Evolutionary conservation across 768 basidiomycete genomes (phyloP).

Genomic region (Scleroderma bovista): DNA sequence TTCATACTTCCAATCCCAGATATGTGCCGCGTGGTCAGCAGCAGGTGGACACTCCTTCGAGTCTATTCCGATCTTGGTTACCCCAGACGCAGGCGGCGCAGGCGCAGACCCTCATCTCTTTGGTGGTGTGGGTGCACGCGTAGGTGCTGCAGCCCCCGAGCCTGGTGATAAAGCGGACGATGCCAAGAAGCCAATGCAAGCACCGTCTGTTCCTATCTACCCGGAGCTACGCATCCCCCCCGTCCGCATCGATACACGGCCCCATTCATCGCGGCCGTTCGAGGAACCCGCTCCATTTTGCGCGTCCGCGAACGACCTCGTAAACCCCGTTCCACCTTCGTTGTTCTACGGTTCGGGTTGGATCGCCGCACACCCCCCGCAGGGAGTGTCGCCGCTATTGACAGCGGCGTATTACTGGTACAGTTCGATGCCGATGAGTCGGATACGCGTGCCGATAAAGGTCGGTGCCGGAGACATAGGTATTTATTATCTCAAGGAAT

Average conservation of each 20-base stretch:
- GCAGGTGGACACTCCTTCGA: slow-evolving; percentile 64
- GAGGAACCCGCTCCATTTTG: slow-evolving; percentile 90
- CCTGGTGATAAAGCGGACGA: slow-evolving; percentile 30
- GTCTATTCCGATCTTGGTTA: slow-evolving; percentile 40
- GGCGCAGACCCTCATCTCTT: slow-evolving; percentile 55
- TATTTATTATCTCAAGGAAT: slow-evolving; percentile 82
- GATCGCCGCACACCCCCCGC: slow-evolving; percentile 68
- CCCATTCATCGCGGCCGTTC: slow-evolving; percentile 48
- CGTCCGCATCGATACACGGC: slow-evolving; percentile 64
- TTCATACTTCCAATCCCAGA: slow-evolving; percentile 85
- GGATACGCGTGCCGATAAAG: slow-evolving; percentile 77
- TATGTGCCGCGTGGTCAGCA: slow-evolving; percentile 80
- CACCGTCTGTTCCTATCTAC: slow-evolving; percentile 17
- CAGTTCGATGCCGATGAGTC: slow-evolving; percentile 78
- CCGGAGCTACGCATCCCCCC: slow-evolving; percentile 52
- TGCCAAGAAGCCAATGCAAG: slow-evolving; percentile 17
- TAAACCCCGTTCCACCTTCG: slow-evolving; percentile 93
- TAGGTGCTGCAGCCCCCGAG: slow-evolving; percentile 59
- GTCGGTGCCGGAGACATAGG: slow-evolving; percentile 89
- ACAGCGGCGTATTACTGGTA: slow-evolving; percentile 86
- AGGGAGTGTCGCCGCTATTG: slow-evolving; percentile 42
- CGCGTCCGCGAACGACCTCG: slow-evolving; percentile 93
- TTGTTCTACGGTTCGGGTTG: slow-evolving; percentile 94
- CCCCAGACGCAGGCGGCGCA: slow-evolving; percentile 30
- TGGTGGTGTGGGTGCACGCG: slow-evolving; percentile 79